Evolutionary conservation across 78 protist species (phyloP).

Genomic region (Speleostelium caveatum): DNA sequence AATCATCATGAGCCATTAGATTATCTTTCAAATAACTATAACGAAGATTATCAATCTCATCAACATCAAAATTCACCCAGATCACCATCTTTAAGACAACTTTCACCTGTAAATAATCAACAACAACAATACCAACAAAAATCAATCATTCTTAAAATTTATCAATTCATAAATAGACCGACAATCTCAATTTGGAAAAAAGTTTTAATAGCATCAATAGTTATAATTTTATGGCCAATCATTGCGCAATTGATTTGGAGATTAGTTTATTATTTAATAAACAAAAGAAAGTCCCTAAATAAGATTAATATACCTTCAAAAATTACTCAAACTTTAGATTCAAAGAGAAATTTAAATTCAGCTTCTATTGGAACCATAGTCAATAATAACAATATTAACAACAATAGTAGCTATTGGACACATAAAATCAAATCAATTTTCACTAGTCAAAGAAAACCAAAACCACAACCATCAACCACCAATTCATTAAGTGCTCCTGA

Average conservation of each 20-base stretch:
- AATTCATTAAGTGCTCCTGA: slow-evolving; percentile 51
- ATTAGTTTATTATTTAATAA: background rate
- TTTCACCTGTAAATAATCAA: background rate
- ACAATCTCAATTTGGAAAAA: slow-evolving; percentile 30
- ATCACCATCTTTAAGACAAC: background rate
- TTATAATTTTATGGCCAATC: slow-evolving; percentile 47
- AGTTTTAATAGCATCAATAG: slow-evolving; percentile 4
- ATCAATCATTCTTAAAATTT: background rate
- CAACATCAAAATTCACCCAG: background rate
- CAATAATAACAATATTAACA: background rate
- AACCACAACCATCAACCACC: background rate
- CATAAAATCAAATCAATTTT: background rate
- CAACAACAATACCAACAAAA: background rate
- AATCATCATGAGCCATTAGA: too few species aligned
- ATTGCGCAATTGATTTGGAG: slow-evolving; percentile 27
- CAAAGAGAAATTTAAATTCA: background rate
- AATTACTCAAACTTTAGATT: background rate
- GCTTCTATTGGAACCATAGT: background rate
- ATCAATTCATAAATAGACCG: background rate
- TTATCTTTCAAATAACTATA: background rate
- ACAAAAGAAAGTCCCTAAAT: slow-evolving; percentile 3
- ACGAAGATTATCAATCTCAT: background rate
- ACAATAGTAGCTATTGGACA: background rate
- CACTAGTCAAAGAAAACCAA: slow-evolving; percentile 1
- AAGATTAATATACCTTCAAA: background rate